Conservation (phyloP, 495 filamentous ascomycete species). For the Podospora pseudopauciseta region DNA sequence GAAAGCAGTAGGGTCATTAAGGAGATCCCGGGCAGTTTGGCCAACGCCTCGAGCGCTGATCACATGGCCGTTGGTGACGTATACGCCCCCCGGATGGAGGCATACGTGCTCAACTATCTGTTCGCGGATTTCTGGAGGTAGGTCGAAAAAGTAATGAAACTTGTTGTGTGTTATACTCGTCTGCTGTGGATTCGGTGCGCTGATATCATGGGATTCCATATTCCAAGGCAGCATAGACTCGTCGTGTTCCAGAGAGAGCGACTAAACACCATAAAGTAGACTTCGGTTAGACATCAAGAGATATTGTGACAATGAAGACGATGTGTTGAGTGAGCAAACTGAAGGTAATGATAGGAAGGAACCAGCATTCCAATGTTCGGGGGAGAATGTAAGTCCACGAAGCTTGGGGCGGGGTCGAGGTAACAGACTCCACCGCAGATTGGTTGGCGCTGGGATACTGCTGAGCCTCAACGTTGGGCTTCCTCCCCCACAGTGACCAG, state of each 20-base stretch:
- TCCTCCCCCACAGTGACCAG: no score
- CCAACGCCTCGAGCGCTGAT: background rate
- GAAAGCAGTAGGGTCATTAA: no score
- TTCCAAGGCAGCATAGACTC: background rate
- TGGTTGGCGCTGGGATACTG: no score
- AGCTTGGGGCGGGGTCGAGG: no score
- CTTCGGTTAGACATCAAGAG: background rate
- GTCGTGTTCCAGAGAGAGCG: background rate
- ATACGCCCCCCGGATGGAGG: constrained; percentile 8
- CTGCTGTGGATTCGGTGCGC: background rate
- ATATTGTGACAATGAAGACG: no score
- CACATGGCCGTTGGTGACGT: background rate
- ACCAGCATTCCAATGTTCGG: no score
- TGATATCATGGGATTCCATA: background rate
- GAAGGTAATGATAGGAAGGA: background rate
- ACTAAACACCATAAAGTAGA: background rate
- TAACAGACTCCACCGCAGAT: no score
- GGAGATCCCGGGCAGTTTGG: background rate
- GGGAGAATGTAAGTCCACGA: no score
- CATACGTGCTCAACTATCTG: constrained; percentile 21
- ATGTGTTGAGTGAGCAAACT: background rate
- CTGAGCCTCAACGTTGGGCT: no score
- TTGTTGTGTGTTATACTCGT: background rate
- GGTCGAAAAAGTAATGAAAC: constrained; percentile 19
- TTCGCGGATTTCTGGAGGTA: constrained; percentile 20